Evolutionary conservation across 2,329 filamentous ascomycete genomes (phyloP), one percentile per base, ranked within the genome.

Genomic region (Geosmithia flava): DNA sequence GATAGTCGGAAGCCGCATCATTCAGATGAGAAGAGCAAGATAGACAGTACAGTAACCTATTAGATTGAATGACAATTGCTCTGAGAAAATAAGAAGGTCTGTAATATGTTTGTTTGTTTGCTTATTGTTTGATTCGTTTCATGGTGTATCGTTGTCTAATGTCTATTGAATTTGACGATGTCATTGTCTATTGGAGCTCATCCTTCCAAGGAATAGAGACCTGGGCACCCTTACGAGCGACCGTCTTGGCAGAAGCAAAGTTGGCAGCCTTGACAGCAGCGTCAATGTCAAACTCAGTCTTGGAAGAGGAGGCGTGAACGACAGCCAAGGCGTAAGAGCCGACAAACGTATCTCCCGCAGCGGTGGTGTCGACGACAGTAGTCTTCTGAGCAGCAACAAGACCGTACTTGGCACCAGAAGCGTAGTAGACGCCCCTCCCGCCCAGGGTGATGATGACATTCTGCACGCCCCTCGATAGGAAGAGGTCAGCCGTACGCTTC

Each of bases 331-430:
- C 85, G 62, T 95, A 95, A 20, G 80, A 85, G 2, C 93, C 91
- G 5, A 94, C 87, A 67, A 96, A 96, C 0, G 91, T 96, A 63
- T 97, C 91, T 0, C 91, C 91, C 5, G 93, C 93, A 2, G 85
- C 91, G 7, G 91, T 97, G 1, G 91, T 97, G 63, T 97, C 91
- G 4, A 96, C 80, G 2, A 97, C 91, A 19, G 63, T 67, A 3
- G 87, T 83, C 63, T 85, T 83, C 52, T 78, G 73, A 0, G 86
- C 87, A 2, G 68, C 62, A 4, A 89, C 64, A 53, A 80, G 58
- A 16, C 33, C 33, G 23, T 27, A 27, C 33, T 16, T 37, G 33
- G 33, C 10, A 1, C 56, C 65, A 19, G 71, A 76, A 48, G 74
- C 69, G 59, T 77, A 87, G 62, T 80, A 88, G 27, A 83, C 83